phyloP scores from a whole-genome alignment of 768 basidiomycete genomes.

The Boletus coccyginus region DNA sequence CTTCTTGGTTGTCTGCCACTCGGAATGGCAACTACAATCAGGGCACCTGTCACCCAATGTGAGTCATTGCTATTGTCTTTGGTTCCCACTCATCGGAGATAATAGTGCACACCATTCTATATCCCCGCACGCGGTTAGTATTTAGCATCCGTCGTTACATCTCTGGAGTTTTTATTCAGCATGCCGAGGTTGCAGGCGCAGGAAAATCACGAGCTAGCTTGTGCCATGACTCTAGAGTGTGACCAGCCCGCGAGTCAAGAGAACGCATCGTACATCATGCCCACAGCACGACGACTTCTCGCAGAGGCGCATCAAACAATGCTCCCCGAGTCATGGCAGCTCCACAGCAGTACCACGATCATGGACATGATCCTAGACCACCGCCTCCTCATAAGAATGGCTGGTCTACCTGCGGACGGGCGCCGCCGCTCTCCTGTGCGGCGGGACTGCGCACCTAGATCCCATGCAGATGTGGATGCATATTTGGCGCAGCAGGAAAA shows the following conservation, averaged over 20 bases:
- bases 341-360: conserved; percentile 35
- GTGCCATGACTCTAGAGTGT: background rate
- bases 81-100: conserved; percentile 11
- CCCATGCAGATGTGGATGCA: conserved; percentile 31
- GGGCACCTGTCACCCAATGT: conserved; percentile 17
- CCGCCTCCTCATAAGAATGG: conserved; percentile 10
- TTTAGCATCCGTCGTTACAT: background rate
- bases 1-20: conserved; percentile 4
- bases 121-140: conserved; percentile 7
- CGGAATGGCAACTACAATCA: conserved; percentile 11
- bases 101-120: background rate
- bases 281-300: conserved; percentile 20
- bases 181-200: conserved; percentile 1
- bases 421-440: conserved; percentile 1
- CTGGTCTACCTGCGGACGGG: conserved; percentile 6
- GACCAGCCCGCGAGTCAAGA: background rate
- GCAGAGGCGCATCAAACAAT: conserved; percentile 29
- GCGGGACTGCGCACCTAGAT: conserved; percentile 26
- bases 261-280: background rate
- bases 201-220: background rate
- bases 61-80: conserved; percentile 17
- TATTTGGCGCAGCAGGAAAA: conserved; percentile 38
- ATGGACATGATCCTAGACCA: conserved; percentile 50
- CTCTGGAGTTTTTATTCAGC: conserved; percentile 7
- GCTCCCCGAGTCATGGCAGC: conserved; percentile 27